Conservation (phyloP, 1,284 basidiomycete species). For the Microbotryum scabiosae region DNA sequence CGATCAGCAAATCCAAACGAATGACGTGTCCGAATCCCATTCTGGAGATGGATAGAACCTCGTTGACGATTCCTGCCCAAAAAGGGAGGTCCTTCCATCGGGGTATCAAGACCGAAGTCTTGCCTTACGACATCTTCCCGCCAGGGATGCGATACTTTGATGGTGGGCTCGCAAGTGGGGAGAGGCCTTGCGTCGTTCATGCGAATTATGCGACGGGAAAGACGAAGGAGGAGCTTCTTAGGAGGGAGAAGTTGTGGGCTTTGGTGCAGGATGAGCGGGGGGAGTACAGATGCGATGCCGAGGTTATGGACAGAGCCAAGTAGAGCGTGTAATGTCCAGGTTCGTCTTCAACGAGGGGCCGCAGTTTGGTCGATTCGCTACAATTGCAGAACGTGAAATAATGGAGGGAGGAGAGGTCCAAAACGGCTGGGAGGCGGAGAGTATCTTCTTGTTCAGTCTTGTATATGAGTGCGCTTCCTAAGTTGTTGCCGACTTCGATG, state of each 20-base stretch:
- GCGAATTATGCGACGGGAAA: conserved; percentile 30
- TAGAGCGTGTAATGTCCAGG: not conserved
- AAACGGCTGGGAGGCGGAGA: too few relatives aligned
- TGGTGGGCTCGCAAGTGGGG: conserved; percentile 18
- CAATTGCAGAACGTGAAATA: too few relatives aligned
- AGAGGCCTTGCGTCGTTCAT: conserved; percentile 27
- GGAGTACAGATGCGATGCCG: conserved; percentile 19
- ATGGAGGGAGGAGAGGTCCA: too few relatives aligned
- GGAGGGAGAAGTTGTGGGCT: conserved; percentile 25
- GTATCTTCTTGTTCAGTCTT: too few relatives aligned
- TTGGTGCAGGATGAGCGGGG: conserved; percentile 5
- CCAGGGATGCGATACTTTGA: conserved; percentile 31
- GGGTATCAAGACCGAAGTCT: conserved; percentile 7
- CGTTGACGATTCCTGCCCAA: not conserved
- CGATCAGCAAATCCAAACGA: not conserved
- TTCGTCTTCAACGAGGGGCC: too few relatives aligned
- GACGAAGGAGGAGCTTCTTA: conserved; percentile 23
- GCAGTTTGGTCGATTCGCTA: too few relatives aligned
- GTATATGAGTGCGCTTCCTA: too few relatives aligned
- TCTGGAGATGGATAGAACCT: not conserved
- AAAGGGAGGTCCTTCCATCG: not conserved
- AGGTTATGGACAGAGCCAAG: conserved; percentile 14
- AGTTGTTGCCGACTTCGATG: conserved; percentile 14
- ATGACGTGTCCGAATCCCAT: not conserved
- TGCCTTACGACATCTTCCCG: conserved; percentile 30